phyloP scores from a whole-genome alignment of 2,329 filamentous ascomycete genomes.

The Sporothrix dimorphospora region DNA sequence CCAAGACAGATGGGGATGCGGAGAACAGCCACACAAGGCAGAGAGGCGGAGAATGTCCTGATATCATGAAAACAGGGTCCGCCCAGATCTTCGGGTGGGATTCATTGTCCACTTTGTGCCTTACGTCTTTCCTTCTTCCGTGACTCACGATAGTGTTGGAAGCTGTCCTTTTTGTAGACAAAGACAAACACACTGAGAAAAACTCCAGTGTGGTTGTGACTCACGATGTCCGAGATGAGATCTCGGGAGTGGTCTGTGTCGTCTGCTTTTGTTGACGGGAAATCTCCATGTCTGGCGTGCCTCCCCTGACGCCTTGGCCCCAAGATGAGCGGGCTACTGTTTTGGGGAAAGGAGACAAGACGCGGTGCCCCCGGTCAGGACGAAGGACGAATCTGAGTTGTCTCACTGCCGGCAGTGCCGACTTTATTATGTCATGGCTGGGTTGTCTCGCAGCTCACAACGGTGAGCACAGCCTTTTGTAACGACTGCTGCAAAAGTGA shows the following conservation, averaged over 20 bases:
- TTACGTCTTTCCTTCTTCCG: not conserved
- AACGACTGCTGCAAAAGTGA: no score
- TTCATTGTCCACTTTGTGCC: not conserved
- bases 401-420: no score
- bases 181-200: not conserved
- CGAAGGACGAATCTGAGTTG: no score
- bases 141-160: not conserved
- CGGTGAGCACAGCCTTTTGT: no score
- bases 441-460: no score
- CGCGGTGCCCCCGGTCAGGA: no score
- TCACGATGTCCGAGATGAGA: not conserved
- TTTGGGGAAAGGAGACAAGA: no score
- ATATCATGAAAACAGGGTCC: slow-evolving; percentile 3
- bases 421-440: no score
- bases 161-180: not conserved
- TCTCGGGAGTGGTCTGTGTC: not conserved
- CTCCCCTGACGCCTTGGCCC: no score
- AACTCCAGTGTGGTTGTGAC: not conserved
- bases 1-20: not conserved
- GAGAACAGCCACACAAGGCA: slow-evolving; percentile 3
- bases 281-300: no score
- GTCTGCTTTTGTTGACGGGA: no score
- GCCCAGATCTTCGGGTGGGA: not conserved
- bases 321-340: no score
- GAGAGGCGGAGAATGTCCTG: not conserved